These are phyloP conservation scores for Lachancea fermentati DNA, from an alignment of 805 yeast species.

Conservation along the genomic window DNA sequence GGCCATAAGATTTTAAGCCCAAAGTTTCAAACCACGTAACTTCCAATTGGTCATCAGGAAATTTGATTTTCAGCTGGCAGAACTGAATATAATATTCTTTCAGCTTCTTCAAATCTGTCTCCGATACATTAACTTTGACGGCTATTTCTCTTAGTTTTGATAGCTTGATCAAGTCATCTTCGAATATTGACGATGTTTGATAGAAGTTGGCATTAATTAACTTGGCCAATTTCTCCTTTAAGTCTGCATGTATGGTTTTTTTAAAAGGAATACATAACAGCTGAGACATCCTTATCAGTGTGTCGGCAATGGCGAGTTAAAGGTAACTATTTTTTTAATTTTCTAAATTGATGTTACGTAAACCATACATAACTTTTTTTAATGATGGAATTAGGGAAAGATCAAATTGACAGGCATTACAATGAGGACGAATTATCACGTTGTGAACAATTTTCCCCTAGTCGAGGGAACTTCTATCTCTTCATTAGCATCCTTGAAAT, in stretches of 20 bases:
- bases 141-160: slow-evolving; percentile 41
- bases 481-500: slow-evolving; percentile 29
- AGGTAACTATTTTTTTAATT: no score
- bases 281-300: slow-evolving; percentile 32
- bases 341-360: no score
- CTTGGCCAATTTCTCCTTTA: slow-evolving; percentile 36
- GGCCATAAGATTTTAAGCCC: slow-evolving; percentile 48
- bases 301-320: no score
- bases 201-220: slow-evolving; percentile 45
- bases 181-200: slow-evolving; percentile 40
- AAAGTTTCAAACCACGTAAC: slow-evolving; percentile 74
- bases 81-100: slow-evolving; percentile 46
- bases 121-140: slow-evolving; percentile 32
- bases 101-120: slow-evolving; percentile 35
- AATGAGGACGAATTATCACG: slow-evolving; percentile 4
- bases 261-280: slow-evolving; percentile 48
- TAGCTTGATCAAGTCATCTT: slow-evolving; percentile 39
- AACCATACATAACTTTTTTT: neutral
- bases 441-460: slow-evolving; percentile 27
- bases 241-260: slow-evolving; percentile 38
- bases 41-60: slow-evolving; percentile 55
- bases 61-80: slow-evolving; percentile 42
- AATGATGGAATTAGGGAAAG: no score
- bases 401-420: no score
- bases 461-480: slow-evolving; percentile 20